Conservation (phyloP, 129 eudicot genomes). For the Oenanthe sinensis region DNA sequence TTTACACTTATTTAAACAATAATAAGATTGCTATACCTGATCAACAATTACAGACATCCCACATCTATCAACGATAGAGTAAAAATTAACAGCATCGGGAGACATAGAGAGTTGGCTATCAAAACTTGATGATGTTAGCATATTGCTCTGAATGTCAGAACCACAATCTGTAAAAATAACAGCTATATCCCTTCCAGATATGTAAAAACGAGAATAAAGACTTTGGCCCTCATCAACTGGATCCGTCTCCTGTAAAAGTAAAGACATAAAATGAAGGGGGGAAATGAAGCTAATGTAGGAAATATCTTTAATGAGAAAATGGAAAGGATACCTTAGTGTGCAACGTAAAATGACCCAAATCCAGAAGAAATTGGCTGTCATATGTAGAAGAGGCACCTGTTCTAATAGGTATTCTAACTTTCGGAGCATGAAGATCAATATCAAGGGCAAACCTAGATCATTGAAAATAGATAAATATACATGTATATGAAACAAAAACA, state of each 20-base stretch:
- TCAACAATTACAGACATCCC: constrained; percentile 84
- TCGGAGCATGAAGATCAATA: constrained; percentile 98
- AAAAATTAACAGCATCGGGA: constrained; percentile 39
- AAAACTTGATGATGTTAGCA: constrained; percentile 25
- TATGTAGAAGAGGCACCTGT: constrained; percentile 33
- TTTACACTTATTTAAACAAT: neutral
- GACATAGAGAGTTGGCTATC: constrained; percentile 31
- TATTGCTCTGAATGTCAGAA: constrained; percentile 30
- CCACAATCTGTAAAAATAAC: constrained; percentile 66
- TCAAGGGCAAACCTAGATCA: constrained; percentile 83
- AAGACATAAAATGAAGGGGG: neutral
- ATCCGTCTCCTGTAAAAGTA: constrained; percentile 47
- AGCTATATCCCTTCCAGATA: constrained; percentile 91
- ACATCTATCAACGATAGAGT: constrained; percentile 83
- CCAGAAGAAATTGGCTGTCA: constrained; percentile 81
- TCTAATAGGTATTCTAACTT: constrained; percentile 83
- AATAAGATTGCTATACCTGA: constrained; percentile 41
- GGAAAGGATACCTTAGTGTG: constrained; percentile 62
- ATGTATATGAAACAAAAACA: constrained; percentile 1
- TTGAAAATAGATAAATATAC: constrained; percentile 11
- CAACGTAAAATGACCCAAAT: constrained; percentile 94
- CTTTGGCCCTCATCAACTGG: constrained; percentile 46
- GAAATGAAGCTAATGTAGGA: constrained; percentile 5
- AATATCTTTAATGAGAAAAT: neutral
- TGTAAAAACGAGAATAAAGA: constrained; percentile 79